Percentiles rank a stretch among this genome's conserved stretches.
phyloP scores from a whole-genome alignment of 768 basidiomycete species.

The Hortiboletus campestris region DNA sequence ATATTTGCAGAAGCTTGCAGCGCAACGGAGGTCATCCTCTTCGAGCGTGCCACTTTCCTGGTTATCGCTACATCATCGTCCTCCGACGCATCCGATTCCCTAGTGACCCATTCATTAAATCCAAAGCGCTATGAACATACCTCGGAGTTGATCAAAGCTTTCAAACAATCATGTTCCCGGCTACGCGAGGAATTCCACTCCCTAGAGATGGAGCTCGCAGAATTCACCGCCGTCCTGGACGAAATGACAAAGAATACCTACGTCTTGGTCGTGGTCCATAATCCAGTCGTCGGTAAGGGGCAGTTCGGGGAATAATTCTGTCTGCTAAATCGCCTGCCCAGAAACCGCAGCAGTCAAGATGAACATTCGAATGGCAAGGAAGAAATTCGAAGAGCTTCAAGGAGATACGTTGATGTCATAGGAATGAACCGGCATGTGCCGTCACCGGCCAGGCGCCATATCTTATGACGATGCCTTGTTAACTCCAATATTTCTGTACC shows the following conservation, averaged over 20 bases:
- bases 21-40: constrained; percentile 92
- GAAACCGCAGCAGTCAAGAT: constrained; percentile 86
- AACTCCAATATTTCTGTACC: background rate
- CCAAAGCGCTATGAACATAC: constrained; percentile 81
- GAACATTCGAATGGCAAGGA: constrained; percentile 83
- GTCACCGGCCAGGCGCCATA: background rate
- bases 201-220: constrained; percentile 80
- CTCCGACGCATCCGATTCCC: constrained; percentile 35
- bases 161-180: constrained; percentile 88
- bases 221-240: constrained; percentile 88
- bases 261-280: constrained; percentile 84
- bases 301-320: background rate
- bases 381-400: constrained; percentile 89
- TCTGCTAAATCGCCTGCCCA: constrained; percentile 31
- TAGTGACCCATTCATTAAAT: constrained; percentile 48
- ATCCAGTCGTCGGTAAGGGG: constrained; percentile 78
- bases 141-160: constrained; percentile 92
- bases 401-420: constrained; percentile 54
- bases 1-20: constrained; percentile 85
- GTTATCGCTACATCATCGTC: constrained; percentile 85
- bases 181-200: constrained; percentile 83
- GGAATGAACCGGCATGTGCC: background rate
- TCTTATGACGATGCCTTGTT: background rate
- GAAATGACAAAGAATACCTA: constrained; percentile 94
- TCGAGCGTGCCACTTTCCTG: constrained; percentile 96